These are phyloP conservation scores for Oryza brachyantha DNA, from an alignment of 176 grass and related monocot species.

Conservation along the genomic window DNA sequence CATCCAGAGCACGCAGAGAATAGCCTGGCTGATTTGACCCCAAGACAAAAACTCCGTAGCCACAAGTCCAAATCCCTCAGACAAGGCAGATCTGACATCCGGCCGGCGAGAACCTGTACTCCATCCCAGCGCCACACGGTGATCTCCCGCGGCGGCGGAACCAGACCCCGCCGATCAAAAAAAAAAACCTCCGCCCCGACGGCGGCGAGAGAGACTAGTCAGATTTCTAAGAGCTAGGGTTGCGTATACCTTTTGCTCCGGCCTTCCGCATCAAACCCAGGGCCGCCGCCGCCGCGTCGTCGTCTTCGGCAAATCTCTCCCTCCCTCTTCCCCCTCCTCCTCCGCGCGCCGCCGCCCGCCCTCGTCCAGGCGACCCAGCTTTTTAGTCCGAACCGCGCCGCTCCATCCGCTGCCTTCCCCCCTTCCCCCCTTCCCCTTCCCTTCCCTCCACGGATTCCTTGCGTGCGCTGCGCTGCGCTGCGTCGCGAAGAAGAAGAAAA, in stretches of 20 bases:
- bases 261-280: slow-evolving; percentile 50
- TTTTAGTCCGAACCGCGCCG: slow-evolving; percentile 13
- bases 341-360: neutral
- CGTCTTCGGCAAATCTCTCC: neutral
- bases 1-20: slow-evolving; percentile 10
- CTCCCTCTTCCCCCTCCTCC: neutral
- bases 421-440: neutral
- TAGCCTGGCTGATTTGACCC: slow-evolving; percentile 18
- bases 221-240: slow-evolving; percentile 65
- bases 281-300: slow-evolving; percentile 8
- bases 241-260: slow-evolving; percentile 54
- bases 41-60: slow-evolving; percentile 25
- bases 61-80: slow-evolving; percentile 37
- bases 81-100: slow-evolving; percentile 44
- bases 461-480: slow-evolving; percentile 32
- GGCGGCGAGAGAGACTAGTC: slow-evolving; percentile 26
- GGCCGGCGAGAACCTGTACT: neutral
- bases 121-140: slow-evolving; percentile 5
- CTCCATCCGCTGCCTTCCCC: slow-evolving; percentile 14
- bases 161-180: slow-evolving; percentile 10
- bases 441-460: slow-evolving; percentile 40
- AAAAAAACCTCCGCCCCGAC: too few species aligned
- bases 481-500: slow-evolving; percentile 31
- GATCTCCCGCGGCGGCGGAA: slow-evolving; percentile 31
- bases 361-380: slow-evolving; percentile 9